A percentile compares a stretch with the other conserved stretches of the same genome.
Conservation (phyloP, 2,329 filamentous ascomycete genomes). For the Ilyonectria robusta region DNA sequence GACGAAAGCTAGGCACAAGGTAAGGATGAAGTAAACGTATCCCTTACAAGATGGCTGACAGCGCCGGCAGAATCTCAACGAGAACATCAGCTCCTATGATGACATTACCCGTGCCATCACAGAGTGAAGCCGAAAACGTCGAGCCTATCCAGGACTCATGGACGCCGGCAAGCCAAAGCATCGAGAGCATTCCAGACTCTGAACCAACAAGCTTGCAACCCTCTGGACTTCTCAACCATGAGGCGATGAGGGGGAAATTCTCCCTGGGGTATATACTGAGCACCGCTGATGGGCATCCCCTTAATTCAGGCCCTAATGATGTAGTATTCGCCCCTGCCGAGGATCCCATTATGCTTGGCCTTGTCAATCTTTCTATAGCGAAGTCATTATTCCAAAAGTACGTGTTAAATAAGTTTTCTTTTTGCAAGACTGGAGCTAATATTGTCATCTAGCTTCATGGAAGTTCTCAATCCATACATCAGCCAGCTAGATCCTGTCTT, state of each 20-base stretch:
- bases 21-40: slow-evolving; percentile 26
- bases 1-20: slow-evolving; percentile 56
- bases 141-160: neutral
- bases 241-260: slow-evolving; percentile 52
- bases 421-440: neutral
- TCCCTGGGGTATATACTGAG: slow-evolving; percentile 52
- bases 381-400: slow-evolving; percentile 28
- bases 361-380: slow-evolving; percentile 23
- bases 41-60: neutral
- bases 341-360: slow-evolving; percentile 24
- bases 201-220: slow-evolving; percentile 46
- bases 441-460: slow-evolving; percentile 49
- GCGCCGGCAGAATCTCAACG: neutral
- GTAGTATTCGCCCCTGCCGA: neutral
- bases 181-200: slow-evolving; percentile 8
- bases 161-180: neutral
- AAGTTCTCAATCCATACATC: slow-evolving; percentile 57
- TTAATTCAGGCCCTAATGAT: neutral
- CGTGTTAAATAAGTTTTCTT: neutral
- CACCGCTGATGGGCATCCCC: slow-evolving; percentile 19
- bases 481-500: slow-evolving; percentile 56
- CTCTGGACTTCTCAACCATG: slow-evolving; percentile 51
- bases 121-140: neutral
- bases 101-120: neutral
- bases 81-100: neutral